phyloP scores from a whole-genome alignment of 2,329 filamentous ascomycete species.

The Alternaria tenuissima region DNA sequence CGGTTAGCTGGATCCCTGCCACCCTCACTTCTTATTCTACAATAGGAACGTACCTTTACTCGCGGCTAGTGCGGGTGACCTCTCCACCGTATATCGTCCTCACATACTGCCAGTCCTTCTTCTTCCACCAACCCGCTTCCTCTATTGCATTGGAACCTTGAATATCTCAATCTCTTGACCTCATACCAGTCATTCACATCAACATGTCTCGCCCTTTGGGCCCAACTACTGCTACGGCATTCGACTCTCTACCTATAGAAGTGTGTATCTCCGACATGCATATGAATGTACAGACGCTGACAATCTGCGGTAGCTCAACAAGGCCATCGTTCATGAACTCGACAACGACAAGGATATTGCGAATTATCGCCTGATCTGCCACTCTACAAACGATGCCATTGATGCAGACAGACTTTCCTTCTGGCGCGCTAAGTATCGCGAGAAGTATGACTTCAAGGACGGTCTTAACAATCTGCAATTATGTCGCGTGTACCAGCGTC shows the following conservation, averaged over 20 bases:
- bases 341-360: constrained; percentile 55
- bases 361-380: constrained; percentile 53
- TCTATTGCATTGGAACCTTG: not conserved
- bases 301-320: constrained; percentile 46
- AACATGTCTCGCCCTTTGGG: constrained; percentile 16
- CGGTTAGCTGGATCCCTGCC: not conserved
- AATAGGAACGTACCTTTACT: constrained; percentile 7
- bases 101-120: not conserved
- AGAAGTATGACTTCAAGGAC: constrained; percentile 51
- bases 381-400: constrained; percentile 50
- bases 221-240: constrained; percentile 28
- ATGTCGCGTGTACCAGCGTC: constrained; percentile 49
- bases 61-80: not conserved
- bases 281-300: constrained; percentile 1
- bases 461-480: constrained; percentile 39
- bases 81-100: not conserved
- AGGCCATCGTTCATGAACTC: constrained; percentile 50
- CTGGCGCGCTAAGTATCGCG: constrained; percentile 58
- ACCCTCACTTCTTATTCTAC: constrained; percentile 12
- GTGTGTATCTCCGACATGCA: constrained; percentile 19
- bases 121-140: not conserved
- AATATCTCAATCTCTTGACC: not conserved
- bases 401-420: constrained; percentile 53
- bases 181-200: not conserved
- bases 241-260: constrained; percentile 47